Evolutionary conservation across 202 grass and related monocot species (phyloP).

Genomic region (Dendrocalamus latiflorus): DNA sequence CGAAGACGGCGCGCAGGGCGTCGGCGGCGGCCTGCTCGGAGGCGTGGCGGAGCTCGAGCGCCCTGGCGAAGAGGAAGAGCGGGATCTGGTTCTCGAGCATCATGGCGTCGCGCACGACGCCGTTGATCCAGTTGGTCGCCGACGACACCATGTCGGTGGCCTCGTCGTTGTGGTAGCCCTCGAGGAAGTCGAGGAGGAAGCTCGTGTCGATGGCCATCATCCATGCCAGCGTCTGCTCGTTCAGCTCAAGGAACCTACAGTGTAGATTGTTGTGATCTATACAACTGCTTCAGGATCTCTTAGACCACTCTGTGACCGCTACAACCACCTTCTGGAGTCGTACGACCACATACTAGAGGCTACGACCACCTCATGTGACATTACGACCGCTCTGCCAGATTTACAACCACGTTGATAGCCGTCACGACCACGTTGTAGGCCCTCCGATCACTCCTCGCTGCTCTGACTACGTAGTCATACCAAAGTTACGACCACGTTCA

Average conservation of each 20-base stretch:
- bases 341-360: too few species aligned
- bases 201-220: conserved; percentile 76
- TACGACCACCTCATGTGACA: too few species aligned
- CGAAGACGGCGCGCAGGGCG: conserved; percentile 22
- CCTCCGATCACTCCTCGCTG: too few species aligned
- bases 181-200: conserved; percentile 70
- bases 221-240: conserved; percentile 52
- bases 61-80: conserved; percentile 47
- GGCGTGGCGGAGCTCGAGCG: conserved; percentile 30
- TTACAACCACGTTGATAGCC: too few species aligned
- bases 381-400: too few species aligned
- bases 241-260: conserved; percentile 53
- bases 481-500: too few species aligned
- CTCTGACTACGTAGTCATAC: too few species aligned
- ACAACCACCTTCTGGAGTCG: too few species aligned
- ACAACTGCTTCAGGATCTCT: too few species aligned
- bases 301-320: too few species aligned
- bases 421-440: too few species aligned
- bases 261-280: background rate
- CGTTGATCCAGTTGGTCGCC: conserved; percentile 38
- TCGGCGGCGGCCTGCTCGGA: conserved; percentile 21
- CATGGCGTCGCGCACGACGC: conserved; percentile 48
- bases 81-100: conserved; percentile 76
- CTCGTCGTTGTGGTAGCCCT: conserved; percentile 37
- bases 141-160: conserved; percentile 37